A percentile compares a stretch with the other conserved stretches of the same genome.
These are phyloP conservation scores for Ziziphus jujuba DNA, from an alignment of 306 rosid species.

Conservation along the genomic window DNA sequence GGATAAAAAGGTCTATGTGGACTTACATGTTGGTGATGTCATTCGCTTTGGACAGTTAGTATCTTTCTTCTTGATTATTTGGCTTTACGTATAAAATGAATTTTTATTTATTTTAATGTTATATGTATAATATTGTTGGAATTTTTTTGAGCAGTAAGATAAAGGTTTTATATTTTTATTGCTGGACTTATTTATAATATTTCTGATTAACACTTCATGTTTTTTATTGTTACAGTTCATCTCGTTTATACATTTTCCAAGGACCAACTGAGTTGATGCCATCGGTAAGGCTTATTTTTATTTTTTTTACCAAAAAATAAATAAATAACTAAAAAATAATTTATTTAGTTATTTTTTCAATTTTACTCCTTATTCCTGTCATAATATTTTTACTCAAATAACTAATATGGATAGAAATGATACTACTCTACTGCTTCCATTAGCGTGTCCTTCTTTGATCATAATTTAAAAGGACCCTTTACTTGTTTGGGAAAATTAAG, in stretches of 20 bases:
- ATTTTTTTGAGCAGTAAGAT: no score
- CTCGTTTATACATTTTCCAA: conserved; percentile 92
- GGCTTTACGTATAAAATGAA: conserved; percentile 5
- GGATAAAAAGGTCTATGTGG: conserved; percentile 61
- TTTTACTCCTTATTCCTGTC: no score
- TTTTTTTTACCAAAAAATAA: background rate
- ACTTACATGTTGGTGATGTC: conserved; percentile 91
- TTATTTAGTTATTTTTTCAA: background rate
- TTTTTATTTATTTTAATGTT: no score
- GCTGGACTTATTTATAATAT: background rate
- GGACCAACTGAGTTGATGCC: conserved; percentile 93
- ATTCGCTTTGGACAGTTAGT: conserved; percentile 90
- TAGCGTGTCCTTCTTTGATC: no score
- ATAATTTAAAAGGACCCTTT: no score
- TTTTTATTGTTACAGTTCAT: conserved; percentile 54
- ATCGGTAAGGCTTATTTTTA: conserved; percentile 54
- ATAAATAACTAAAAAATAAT: background rate
- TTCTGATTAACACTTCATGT: conserved; percentile 22
- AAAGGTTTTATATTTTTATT: background rate
- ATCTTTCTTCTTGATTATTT: conserved; percentile 20
- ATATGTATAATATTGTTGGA: no score
- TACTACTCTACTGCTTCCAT: no score
- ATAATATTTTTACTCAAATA: no score
- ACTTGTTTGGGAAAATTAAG: no score
- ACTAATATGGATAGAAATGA: no score